A percentile compares a stretch with the other conserved stretches of the same genome.
These are phyloP conservation scores for Fagus sylvatica DNA, from an alignment of 306 rosid species.

Conservation along the genomic window DNA sequence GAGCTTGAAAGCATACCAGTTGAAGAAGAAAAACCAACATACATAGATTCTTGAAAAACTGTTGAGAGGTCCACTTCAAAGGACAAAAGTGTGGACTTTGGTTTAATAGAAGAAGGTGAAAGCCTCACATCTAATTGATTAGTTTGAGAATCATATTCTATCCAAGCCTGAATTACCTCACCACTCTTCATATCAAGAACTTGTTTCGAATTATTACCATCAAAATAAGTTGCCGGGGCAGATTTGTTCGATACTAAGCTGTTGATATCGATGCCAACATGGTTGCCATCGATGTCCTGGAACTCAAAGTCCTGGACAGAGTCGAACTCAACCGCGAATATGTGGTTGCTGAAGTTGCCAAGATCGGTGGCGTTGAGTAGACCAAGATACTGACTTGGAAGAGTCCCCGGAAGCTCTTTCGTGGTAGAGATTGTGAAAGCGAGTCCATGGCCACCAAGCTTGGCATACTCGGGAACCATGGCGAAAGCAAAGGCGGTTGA, in stretches of 20 bases:
- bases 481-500: conserved; percentile 49
- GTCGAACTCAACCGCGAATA: conserved; percentile 39
- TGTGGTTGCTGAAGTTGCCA: conserved; percentile 30
- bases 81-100: conserved; percentile 24
- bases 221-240: conserved; percentile 18
- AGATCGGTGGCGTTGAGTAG: conserved; percentile 25
- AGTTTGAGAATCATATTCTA: conserved; percentile 24
- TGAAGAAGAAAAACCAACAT: conserved; percentile 36
- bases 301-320: conserved; percentile 28
- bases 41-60: conserved; percentile 31
- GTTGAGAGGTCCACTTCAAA: conserved; percentile 30
- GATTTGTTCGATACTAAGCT: conserved; percentile 31
- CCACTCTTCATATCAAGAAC: conserved; percentile 25
- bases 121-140: conserved; percentile 25
- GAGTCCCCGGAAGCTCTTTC: conserved; percentile 14
- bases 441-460: conserved; percentile 52
- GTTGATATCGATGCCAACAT: conserved; percentile 37
- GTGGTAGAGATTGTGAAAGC: conserved; percentile 52
- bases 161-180: conserved; percentile 30
- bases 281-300: conserved; percentile 34
- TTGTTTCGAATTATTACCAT: neutral
- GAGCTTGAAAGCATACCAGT: conserved; percentile 37
- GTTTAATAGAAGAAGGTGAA: conserved; percentile 23
- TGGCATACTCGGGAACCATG: conserved; percentile 37
- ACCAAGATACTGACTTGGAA: conserved; percentile 37